These are phyloP conservation scores for Choiromyces venosus DNA, from an alignment of 495 filamentous ascomycete species.

Conservation along the genomic window DNA sequence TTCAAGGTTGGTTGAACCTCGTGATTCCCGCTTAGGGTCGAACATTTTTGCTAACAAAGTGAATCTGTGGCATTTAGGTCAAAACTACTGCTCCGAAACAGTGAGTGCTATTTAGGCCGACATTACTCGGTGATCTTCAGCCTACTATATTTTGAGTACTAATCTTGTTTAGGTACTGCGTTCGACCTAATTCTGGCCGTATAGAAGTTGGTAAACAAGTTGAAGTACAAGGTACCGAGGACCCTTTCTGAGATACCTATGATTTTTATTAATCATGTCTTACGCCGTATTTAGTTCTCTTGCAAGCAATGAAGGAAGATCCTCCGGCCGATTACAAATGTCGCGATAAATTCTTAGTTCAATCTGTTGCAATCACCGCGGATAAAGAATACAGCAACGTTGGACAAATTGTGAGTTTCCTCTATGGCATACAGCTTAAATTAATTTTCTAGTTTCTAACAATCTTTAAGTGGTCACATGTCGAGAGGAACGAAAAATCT, in stretches of 20 bases:
- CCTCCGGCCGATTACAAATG: conserved; percentile 79
- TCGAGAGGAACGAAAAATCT: conserved; percentile 70
- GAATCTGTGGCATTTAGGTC: conserved; percentile 54
- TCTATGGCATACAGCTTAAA: conserved; percentile 33
- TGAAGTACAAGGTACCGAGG: conserved; percentile 73
- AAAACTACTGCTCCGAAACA: conserved; percentile 99
- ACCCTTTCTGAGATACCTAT: conserved; percentile 34
- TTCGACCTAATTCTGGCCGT: conserved; percentile 92
- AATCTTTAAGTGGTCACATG: conserved; percentile 60
- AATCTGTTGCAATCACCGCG: conserved; percentile 76
- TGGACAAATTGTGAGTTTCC: conserved; percentile 64
- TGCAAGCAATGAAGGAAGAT: conserved; percentile 97
- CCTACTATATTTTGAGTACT: conserved; percentile 1
- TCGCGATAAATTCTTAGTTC: conserved; percentile 96
- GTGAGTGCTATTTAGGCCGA: conserved; percentile 53
- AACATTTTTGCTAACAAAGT: conserved; percentile 16
- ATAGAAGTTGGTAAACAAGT: conserved; percentile 83
- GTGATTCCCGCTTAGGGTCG: conserved; percentile 35
- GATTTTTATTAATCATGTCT: conserved; percentile 21
- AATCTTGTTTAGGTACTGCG: conserved; percentile 70
- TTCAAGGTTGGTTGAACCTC: conserved; percentile 70
- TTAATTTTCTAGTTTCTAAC: conserved; percentile 7
- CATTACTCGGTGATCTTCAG: background rate
- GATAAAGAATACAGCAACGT: conserved; percentile 78
- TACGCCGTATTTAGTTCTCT: conserved; percentile 58